Conservation (phyloP, 306 rosid genomes). For the Hylodesmum podocarpum region DNA sequence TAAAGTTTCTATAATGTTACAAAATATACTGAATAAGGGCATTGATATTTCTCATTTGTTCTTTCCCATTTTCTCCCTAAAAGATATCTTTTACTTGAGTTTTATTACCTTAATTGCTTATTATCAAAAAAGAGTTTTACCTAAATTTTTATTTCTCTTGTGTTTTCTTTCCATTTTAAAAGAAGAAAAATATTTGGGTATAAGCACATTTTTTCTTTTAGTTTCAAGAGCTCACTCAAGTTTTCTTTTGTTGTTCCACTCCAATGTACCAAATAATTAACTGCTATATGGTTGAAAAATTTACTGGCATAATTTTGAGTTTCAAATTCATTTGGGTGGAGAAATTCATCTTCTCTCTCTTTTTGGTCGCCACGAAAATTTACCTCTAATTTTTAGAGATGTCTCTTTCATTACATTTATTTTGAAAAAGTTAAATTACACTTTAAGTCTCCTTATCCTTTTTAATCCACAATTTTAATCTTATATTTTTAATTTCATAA, state of each 20-base stretch:
- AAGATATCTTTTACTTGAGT: neutral
- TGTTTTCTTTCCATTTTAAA: neutral
- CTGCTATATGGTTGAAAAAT: neutral
- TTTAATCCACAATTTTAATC: too few relatives aligned
- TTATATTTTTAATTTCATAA: too few relatives aligned
- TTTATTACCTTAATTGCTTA: too few relatives aligned
- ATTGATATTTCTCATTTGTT: neutral
- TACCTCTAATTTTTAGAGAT: too few relatives aligned
- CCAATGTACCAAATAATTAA: neutral
- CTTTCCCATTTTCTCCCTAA: neutral
- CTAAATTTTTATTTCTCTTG: neutral
- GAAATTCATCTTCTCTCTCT: too few relatives aligned
- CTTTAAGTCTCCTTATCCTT: too few relatives aligned
- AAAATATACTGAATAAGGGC: neutral
- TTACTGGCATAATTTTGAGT: neutral
- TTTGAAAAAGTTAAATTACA: too few relatives aligned
- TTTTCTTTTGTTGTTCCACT: neutral
- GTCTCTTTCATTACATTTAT: too few relatives aligned
- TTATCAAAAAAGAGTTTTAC: too few relatives aligned
- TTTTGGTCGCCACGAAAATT: too few relatives aligned
- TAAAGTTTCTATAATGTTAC: neutral
- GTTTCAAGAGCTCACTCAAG: neutral
- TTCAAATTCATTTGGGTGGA: neutral
- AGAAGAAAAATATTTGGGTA: neutral
- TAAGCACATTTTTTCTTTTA: neutral